Evolutionary conservation across 352 stramenopile species (phyloP), one percentile per base, ranked within the genome.

Genomic region (Phytophthora rubi): DNA sequence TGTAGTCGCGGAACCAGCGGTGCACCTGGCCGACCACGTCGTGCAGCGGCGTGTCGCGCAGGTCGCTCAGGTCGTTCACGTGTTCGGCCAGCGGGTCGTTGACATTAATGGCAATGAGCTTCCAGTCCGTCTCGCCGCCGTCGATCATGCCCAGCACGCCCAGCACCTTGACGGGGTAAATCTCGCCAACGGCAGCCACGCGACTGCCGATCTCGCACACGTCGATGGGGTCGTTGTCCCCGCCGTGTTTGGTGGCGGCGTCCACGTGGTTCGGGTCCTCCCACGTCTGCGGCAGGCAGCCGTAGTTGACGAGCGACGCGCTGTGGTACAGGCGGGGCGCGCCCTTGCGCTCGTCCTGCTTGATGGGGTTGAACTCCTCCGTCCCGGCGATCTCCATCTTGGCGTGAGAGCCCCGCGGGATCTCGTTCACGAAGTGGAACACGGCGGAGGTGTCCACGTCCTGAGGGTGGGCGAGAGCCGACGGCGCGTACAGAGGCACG

Each of bases 1-100:
- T 99, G 89, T 99, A 99, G 95, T 99, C 98, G 53, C 97, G 86
- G 85, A 99, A 99, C 98, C 98, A 99, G 75, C 96, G 93, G 68
- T 97, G 85, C 55, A 93, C 78, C 18, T 85, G 61, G 4, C 74
- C 53, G 26, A 98, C 81, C 13, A 84, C 73, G 68, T 97, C 77
- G n/a, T 90, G 80, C 53, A 92, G 70, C 23, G 80, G 78, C 35
- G 88, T 88, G 71, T 94, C 86, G 48, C 75, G 71, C 3, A 95
- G 75, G 56, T 96, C 97, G 32, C 83, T 76, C 42, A 99, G 89
- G 77, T 99, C 96, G 79, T 99, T 94, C 62, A 99, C 86, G 68
- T 98, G 73, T 13, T 80, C 76, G 15, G 97, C 98, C 44, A 99
- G 83, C 55, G 97, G 96, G 85, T 99, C 98, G 55, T 98, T 93